Conservation (phyloP, 345 rosid species). For the Luvunga scandens region DNA sequence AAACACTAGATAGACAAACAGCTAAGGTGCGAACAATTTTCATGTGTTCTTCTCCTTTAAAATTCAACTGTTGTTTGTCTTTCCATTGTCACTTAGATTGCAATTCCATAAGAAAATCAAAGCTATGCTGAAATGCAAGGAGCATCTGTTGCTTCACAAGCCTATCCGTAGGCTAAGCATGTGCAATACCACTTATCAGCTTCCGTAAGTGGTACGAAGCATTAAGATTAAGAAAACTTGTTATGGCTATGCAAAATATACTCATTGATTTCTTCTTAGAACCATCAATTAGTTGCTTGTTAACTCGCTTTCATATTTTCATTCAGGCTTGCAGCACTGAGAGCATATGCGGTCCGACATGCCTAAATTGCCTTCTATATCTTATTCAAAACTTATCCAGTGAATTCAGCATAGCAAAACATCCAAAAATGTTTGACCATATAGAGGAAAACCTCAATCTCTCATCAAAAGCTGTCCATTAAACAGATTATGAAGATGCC, state of each 20-base stretch:
- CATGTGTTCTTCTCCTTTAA: constrained; percentile 1
- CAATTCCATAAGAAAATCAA: constrained; percentile 9
- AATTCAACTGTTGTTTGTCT: not conserved
- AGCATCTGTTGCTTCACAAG: constrained; percentile 9
- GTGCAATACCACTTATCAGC: constrained; percentile 10
- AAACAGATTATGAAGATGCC: constrained; percentile 21
- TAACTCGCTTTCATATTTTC: constrained; percentile 1
- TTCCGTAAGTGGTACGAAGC: not conserved
- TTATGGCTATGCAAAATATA: constrained; percentile 4
- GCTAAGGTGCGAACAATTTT: constrained; percentile 2
- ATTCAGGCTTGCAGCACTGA: constrained; percentile 1
- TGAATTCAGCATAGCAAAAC: constrained; percentile 18
- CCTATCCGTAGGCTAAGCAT: constrained; percentile 8
- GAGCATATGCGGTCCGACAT: not conserved
- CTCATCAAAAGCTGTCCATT: constrained; percentile 17
- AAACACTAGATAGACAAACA: not conserved
- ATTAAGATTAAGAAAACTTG: constrained; percentile 1
- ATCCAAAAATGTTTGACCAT: constrained; percentile 19
- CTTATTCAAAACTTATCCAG: constrained; percentile 20
- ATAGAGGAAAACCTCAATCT: constrained; percentile 16
- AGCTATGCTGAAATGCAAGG: not conserved
- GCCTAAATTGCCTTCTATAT: constrained; percentile 14
- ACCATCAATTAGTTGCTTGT: constrained; percentile 15
- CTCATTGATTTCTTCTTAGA: constrained; percentile 6
- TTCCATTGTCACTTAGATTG: not conserved